Conservation (phyloP, 768 basidiomycete genomes). For the Agrocybe chaxingu region DNA sequence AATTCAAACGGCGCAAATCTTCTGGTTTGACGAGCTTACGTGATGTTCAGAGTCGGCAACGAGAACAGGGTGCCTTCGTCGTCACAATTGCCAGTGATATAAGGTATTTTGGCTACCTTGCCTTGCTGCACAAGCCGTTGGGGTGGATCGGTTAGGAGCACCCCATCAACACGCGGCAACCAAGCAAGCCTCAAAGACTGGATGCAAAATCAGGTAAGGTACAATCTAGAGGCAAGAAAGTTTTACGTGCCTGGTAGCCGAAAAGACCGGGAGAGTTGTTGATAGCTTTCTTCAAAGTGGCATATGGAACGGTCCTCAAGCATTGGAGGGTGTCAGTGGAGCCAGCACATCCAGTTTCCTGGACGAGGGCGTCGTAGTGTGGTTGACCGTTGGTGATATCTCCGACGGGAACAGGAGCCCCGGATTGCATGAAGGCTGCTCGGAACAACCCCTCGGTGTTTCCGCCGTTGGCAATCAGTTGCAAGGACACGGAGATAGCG, state of each 20-base stretch:
- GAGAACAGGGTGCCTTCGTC: constrained; percentile 37
- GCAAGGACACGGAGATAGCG: constrained; percentile 48
- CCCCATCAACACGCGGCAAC: constrained; percentile 33
- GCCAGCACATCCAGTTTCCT: constrained; percentile 24
- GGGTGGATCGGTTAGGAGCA: constrained; percentile 27
- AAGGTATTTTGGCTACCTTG: constrained; percentile 24
- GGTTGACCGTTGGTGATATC: constrained; percentile 39
- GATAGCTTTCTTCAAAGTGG: constrained; percentile 34
- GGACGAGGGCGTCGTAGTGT: constrained; percentile 41
- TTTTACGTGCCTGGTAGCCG: constrained; percentile 30
- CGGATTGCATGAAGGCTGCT: constrained; percentile 43
- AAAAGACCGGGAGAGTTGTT: constrained; percentile 36
- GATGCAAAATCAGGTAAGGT: neutral
- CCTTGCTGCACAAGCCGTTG: constrained; percentile 26
- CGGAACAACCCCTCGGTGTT: constrained; percentile 45
- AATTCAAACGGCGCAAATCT: constrained; percentile 7
- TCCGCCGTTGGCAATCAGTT: constrained; percentile 46
- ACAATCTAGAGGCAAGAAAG: too few species aligned
- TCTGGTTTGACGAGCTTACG: constrained; percentile 11
- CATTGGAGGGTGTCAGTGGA: constrained; percentile 38
- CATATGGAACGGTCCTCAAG: constrained; percentile 33
- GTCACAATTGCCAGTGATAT: constrained; percentile 27
- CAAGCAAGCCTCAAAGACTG: constrained; percentile 27
- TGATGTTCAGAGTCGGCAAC: constrained; percentile 17
- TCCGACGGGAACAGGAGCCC: constrained; percentile 41